phyloP scores from a whole-genome alignment of 2,329 filamentous ascomycete genomes.

The Herpomyces periplanetae region DNA sequence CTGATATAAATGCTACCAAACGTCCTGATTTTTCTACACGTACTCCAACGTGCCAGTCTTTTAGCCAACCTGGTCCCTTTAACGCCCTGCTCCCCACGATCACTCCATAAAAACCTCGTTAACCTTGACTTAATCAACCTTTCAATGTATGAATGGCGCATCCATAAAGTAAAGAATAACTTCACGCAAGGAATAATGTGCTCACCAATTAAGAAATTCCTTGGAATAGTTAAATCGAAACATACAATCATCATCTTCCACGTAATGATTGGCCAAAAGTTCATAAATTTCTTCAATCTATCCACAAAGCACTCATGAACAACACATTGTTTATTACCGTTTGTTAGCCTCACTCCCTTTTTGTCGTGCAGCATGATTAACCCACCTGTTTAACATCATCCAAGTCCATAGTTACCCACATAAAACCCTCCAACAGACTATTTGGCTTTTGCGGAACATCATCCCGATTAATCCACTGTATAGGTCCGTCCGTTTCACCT shows the following conservation, averaged over 20 bases:
- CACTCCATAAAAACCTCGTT: too few species aligned
- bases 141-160: too few species aligned
- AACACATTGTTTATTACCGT: background rate
- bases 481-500: conserved; percentile 30
- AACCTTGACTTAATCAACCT: too few species aligned
- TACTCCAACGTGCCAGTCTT: conserved; percentile 79
- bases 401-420: conserved; percentile 74
- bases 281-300: conserved; percentile 64
- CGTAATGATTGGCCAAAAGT: conserved; percentile 64
- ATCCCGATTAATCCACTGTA: conserved; percentile 37
- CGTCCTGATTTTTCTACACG: conserved; percentile 44
- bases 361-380: background rate
- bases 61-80: conserved; percentile 70
- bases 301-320: conserved; percentile 2
- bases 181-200: too few species aligned
- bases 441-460: conserved; percentile 17
- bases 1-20: conserved; percentile 79
- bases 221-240: conserved; percentile 88
- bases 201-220: conserved; percentile 53
- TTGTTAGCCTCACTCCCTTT: background rate
- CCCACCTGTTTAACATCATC: conserved; percentile 21
- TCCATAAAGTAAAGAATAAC: too few species aligned
- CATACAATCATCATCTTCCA: conserved; percentile 84
- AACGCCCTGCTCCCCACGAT: conserved; percentile 53
- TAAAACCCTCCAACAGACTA: conserved; percentile 25